Evolutionary conservation across 192 early-diverging fungal genomes (phyloP).

Genomic region (Rhizoclosmatium globosum): DNA sequence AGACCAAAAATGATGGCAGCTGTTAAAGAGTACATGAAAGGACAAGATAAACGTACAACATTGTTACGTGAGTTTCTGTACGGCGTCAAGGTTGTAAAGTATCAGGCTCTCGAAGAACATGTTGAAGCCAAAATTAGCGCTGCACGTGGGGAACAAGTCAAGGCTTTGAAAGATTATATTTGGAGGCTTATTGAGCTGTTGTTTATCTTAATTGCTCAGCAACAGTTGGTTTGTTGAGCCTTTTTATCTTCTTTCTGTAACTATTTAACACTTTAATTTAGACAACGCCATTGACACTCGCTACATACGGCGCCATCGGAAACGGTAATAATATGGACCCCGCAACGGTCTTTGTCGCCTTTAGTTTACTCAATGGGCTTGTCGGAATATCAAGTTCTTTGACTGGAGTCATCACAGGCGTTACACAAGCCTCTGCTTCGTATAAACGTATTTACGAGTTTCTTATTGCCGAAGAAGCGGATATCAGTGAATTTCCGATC

Average conservation of each 20-base stretch:
- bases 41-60: conserved; percentile 5
- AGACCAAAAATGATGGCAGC: neutral
- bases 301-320: conserved; percentile 25
- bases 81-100: conserved; percentile 27
- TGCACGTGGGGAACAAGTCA: conserved; percentile 11
- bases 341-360: conserved; percentile 66
- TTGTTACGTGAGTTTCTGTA: conserved; percentile 31
- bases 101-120: conserved; percentile 26
- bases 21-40: neutral
- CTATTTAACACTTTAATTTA: no score
- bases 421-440: conserved; percentile 38
- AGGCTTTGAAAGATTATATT: neutral
- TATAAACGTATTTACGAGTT: conserved; percentile 56
- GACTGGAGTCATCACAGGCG: conserved; percentile 51
- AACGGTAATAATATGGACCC: conserved; percentile 37
- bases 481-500: conserved; percentile 27
- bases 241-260: no score
- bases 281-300: conserved; percentile 24
- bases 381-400: conserved; percentile 53
- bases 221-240: no score
- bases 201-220: neutral
- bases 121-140: conserved; percentile 8
- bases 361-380: conserved; percentile 64
- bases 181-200: neutral
- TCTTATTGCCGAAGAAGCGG: conserved; percentile 66